Base-by-base conservation (phyloP, 2,329 filamentous ascomycete species). In the Allantophomopsis lycopodina region DNA sequence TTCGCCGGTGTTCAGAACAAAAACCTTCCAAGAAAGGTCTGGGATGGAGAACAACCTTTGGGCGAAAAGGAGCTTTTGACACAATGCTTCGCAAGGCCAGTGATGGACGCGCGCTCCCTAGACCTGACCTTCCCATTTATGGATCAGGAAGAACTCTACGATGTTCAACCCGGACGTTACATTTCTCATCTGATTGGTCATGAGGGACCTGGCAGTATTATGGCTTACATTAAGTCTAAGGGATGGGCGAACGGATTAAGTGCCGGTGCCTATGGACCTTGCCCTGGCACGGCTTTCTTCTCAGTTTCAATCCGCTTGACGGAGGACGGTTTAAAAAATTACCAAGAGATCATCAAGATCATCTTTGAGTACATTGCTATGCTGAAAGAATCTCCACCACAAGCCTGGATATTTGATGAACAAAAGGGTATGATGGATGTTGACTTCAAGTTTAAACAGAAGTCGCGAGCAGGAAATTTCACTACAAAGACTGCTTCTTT, bases 321-420 rank as follows among this genome's bases (percentile, higher is more conserved):
- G 0, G 74, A 80, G 42, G 76, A 82, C 41, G 80, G 60, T 4
- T 43, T 63, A 21, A 55, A 57, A 46, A 56, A 60, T 45, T 80
- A 83, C 57, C 67, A 74, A 46, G 76, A 83, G 48, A 68, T 84
- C 16, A 65, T 76, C 34, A 79, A 80, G 56, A 65, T 71, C 33
- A 63, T 83, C 39, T 85, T 85, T 56, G 73, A 83, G 56, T 98
- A 98, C 53, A 78, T 96, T 46, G 78, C 86, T 10, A 73, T 98
- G 57, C 72, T 98, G 41, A 78, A 77, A 46, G 83, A 94, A 51
- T 70, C 71, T 2, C 73, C 81, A 5, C 88, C 89, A 0, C 81
- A 93, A 49, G 69, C 93, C 56, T 96, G 91, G 91, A 87, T 96
- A 42, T 88, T 91, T 43, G 76, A 94, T 23, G 91, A 98, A 60